Conservation (phyloP, 75 land plant genomes). For the Chamaecyparis obtusa region DNA sequence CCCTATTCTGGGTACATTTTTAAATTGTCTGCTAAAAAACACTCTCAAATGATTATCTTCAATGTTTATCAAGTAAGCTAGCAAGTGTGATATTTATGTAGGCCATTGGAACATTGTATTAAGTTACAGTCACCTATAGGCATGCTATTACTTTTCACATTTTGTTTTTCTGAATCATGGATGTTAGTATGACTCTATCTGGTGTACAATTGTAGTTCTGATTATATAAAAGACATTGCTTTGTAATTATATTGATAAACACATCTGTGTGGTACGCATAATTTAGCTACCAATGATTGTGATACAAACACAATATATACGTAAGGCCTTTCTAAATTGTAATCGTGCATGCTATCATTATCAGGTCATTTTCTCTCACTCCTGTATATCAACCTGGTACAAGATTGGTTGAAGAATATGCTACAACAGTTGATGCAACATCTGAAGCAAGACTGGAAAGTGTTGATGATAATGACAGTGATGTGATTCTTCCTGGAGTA, state of each 20-base stretch:
- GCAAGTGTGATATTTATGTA: no score
- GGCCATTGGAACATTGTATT: not conserved
- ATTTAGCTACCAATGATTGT: not conserved
- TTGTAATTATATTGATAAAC: not conserved
- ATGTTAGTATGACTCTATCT: not conserved
- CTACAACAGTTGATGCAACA: slow-evolving; percentile 13
- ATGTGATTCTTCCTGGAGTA: slow-evolving; percentile 81
- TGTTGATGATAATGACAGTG: slow-evolving; percentile 70
- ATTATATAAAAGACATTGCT: not conserved
- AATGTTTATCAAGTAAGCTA: no score
- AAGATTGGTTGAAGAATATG: slow-evolving; percentile 47
- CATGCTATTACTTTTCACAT: not conserved
- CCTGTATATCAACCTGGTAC: slow-evolving; percentile 69
- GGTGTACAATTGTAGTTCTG: not conserved
- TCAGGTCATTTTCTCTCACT: slow-evolving; percentile 75
- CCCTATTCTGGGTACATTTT: not conserved
- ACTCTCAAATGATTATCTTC: no score
- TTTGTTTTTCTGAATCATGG: not conserved
- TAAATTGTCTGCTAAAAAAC: not conserved
- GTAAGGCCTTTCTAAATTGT: not conserved
- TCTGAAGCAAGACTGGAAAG: slow-evolving; percentile 33
- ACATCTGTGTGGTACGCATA: not conserved
- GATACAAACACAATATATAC: not conserved
- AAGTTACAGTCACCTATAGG: not conserved
- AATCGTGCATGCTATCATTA: slow-evolving; percentile 2